Conservation (phyloP, 345 rosid genomes). For the Gossypium mustelinum region DNA sequence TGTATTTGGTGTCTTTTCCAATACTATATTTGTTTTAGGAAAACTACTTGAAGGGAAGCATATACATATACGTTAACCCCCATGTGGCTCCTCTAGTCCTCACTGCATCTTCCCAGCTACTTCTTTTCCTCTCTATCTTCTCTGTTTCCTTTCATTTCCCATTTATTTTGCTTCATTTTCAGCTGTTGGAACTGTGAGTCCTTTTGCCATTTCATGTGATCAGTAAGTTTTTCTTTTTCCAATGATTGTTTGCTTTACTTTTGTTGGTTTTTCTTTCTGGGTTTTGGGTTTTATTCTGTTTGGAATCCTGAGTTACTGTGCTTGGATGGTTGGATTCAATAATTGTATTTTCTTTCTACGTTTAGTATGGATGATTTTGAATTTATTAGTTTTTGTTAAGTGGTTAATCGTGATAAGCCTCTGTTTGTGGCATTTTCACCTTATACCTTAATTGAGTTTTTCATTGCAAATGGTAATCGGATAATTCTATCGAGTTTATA, state of each 20-base stretch:
- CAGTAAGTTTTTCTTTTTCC: constrained; percentile 34
- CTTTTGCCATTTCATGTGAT: constrained; percentile 36
- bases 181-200: background rate
- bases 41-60: background rate
- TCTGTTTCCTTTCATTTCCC: constrained; percentile 18
- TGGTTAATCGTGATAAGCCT: background rate
- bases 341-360: background rate
- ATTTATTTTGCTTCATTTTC: background rate
- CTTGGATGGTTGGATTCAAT: background rate
- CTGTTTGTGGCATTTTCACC: background rate
- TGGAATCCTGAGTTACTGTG: background rate
- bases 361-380: constrained; percentile 8
- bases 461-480: no score
- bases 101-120: background rate
- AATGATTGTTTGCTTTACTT: background rate
- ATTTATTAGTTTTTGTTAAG: background rate
- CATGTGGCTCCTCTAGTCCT: background rate
- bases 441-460: background rate
- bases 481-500: background rate
- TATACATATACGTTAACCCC: background rate
- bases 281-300: constrained; percentile 7
- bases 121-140: constrained; percentile 9
- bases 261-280: constrained; percentile 15
- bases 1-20: background rate
- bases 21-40: background rate